Conservation (phyloP, 371 early-diverging fungal genomes). For the Sporodiniella umbellata region DNA sequence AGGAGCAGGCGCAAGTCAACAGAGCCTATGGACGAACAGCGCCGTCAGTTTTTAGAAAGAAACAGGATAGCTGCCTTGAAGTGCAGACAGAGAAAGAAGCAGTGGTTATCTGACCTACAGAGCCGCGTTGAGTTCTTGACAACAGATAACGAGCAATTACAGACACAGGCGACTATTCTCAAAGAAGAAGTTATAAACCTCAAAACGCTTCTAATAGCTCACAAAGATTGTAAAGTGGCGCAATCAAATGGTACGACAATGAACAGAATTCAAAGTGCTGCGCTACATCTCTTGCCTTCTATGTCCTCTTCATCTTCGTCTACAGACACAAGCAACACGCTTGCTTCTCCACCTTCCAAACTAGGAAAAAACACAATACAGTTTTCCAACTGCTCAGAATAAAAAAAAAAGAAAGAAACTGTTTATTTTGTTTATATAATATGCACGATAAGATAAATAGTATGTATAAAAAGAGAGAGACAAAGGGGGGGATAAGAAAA, state of each 20-base stretch:
- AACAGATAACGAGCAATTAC: constrained; percentile 70
- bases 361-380: too few species aligned
- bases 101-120: constrained; percentile 77
- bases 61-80: constrained; percentile 85
- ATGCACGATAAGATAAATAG: not conserved
- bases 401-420: too few species aligned
- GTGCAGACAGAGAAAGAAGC: constrained; percentile 88
- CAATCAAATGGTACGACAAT: constrained; percentile 53
- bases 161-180: constrained; percentile 57
- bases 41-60: constrained; percentile 73
- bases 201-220: constrained; percentile 72
- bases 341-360: not conserved
- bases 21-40: constrained; percentile 39
- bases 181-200: constrained; percentile 73
- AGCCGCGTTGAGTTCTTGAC: constrained; percentile 68
- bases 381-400: too few species aligned
- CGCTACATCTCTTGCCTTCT: not conserved
- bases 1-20: not conserved
- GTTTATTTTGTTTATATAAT: not conserved
- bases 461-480: constrained; percentile 1
- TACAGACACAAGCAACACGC: not conserved
- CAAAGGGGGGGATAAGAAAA: too few species aligned
- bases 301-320: not conserved
- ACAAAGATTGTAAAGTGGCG: constrained; percentile 73
- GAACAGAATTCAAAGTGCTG: constrained; percentile 4